phyloP scores from a whole-genome alignment of 2,329 filamentous ascomycete species.

The Cyanodermella asteris region DNA sequence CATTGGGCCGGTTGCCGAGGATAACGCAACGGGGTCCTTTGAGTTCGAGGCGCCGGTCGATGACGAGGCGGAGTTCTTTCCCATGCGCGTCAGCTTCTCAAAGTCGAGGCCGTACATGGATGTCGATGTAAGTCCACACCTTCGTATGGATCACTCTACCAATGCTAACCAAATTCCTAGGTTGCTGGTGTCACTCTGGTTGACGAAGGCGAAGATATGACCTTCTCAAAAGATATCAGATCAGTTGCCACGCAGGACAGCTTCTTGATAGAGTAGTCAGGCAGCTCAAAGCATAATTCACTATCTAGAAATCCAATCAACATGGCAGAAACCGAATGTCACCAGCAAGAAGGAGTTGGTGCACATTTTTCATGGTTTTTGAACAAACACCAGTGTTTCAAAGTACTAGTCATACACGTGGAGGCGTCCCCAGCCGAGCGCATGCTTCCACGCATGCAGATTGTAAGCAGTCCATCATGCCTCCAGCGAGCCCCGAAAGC shows the following conservation, averaged over 20 bases:
- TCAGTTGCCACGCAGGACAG: constrained; percentile 54
- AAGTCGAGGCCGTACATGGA: constrained; percentile 76
- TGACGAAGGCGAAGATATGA: constrained; percentile 56
- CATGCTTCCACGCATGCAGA: too few relatives aligned
- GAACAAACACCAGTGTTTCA: too few relatives aligned
- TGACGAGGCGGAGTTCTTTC: constrained; percentile 92
- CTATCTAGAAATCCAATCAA: too few relatives aligned
- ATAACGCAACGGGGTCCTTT: constrained; percentile 67
- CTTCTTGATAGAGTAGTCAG: constrained; percentile 51
- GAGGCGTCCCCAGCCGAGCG: too few relatives aligned
- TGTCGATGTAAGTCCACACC: constrained; percentile 56
- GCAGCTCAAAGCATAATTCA: too few relatives aligned
- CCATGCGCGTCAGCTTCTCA: constrained; percentile 77
- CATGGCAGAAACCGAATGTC: too few relatives aligned
- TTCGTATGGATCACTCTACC: not conserved
- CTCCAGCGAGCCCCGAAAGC: too few relatives aligned
- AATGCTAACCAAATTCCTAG: constrained; percentile 20
- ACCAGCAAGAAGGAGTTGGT: too few relatives aligned
- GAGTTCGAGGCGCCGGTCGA: constrained; percentile 82
- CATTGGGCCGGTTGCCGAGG: constrained; percentile 64
- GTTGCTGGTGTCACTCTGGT: constrained; percentile 48
- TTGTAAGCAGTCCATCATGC: too few relatives aligned
- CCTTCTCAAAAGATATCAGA: constrained; percentile 64
- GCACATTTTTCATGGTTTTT: too few relatives aligned
- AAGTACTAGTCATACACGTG: too few relatives aligned